Evolutionary conservation across 2,329 filamentous ascomycete genomes (phyloP).

Genomic region (Teratosphaeria zuluensis): DNA sequence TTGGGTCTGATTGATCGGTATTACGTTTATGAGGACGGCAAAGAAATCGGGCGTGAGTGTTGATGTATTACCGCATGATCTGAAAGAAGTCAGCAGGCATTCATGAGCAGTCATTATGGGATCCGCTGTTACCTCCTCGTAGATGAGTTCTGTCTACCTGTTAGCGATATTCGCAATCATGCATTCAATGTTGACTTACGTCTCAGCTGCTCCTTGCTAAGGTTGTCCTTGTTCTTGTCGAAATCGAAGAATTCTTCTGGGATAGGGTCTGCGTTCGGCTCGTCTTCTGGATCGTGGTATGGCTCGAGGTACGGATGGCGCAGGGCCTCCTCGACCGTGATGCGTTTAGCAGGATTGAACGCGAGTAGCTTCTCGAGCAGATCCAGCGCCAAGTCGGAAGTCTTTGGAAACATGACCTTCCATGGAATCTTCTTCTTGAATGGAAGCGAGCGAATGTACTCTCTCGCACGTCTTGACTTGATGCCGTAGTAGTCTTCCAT

Average conservation of each 20-base stretch:
- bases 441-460: conserved; percentile 94
- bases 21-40: not conserved
- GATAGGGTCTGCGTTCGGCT: conserved; percentile 91
- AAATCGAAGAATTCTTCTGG: conserved; percentile 99
- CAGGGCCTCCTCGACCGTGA: conserved; percentile 92
- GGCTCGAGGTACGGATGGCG: conserved; percentile 98
- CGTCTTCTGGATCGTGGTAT: conserved; percentile 97
- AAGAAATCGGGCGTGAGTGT: not conserved
- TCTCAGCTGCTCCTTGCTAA: conserved; percentile 98
- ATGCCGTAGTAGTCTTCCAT: conserved; percentile 99
- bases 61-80: not conserved
- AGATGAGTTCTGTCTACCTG: conserved; percentile 60
- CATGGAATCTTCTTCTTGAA: conserved; percentile 99
- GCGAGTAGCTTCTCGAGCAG: conserved; percentile 90
- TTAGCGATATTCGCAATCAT: not conserved
- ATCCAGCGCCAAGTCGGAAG: conserved; percentile 91
- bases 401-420: conserved; percentile 95
- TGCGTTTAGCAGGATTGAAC: conserved; percentile 98
- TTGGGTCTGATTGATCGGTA: not conserved
- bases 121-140: conserved; percentile 70
- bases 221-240: conserved; percentile 97
- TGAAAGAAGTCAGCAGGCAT: not conserved
- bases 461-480: conserved; percentile 91
- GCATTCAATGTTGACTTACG: conserved; percentile 40
- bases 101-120: not conserved